Evolutionary conservation across 441 rosid species (phyloP).

Genomic region (Euphorbia corollata): DNA sequence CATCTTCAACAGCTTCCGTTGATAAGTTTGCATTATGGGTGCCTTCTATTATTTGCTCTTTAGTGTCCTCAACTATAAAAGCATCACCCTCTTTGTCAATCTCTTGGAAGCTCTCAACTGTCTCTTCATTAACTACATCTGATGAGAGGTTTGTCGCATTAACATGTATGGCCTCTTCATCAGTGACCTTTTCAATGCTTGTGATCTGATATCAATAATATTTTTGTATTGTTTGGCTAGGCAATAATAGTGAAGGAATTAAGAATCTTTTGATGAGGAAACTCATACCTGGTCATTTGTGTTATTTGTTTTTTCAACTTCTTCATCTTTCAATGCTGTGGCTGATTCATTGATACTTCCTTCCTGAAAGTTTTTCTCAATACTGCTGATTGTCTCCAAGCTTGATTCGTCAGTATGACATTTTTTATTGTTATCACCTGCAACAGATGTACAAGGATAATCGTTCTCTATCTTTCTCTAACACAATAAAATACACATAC

Average conservation of each 20-base stretch:
- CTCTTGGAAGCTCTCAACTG: constrained; percentile 11
- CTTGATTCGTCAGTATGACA: constrained; percentile 11
- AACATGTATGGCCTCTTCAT: neutral
- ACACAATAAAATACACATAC: neutral
- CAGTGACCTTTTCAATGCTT: constrained; percentile 5
- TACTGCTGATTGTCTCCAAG: constrained; percentile 14
- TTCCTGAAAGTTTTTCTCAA: constrained; percentile 15
- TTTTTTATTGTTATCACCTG: constrained; percentile 20
- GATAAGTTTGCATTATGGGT: constrained; percentile 8
- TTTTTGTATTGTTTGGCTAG: constrained; percentile 10
- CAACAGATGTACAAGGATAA: constrained; percentile 11
- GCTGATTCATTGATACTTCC: constrained; percentile 16
- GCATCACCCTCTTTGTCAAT: constrained; percentile 15
- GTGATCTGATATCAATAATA: constrained; percentile 13
- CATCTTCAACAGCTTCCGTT: constrained; percentile 19
- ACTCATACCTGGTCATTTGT: constrained; percentile 19
- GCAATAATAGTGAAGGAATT: neutral
- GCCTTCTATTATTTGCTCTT: constrained; percentile 14
- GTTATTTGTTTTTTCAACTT: constrained; percentile 14
- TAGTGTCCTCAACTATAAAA: constrained; percentile 16
- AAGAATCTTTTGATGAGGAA: neutral
- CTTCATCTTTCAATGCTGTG: constrained; percentile 18
- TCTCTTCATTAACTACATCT: constrained; percentile 7
- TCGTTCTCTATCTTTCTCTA: neutral
- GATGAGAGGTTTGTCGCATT: constrained; percentile 7